A percentile compares a stretch with the other conserved stretches of the same genome.
phyloP scores from a whole-genome alignment of 1,139 yeast species.

The Kodamaea anthophila region DNA sequence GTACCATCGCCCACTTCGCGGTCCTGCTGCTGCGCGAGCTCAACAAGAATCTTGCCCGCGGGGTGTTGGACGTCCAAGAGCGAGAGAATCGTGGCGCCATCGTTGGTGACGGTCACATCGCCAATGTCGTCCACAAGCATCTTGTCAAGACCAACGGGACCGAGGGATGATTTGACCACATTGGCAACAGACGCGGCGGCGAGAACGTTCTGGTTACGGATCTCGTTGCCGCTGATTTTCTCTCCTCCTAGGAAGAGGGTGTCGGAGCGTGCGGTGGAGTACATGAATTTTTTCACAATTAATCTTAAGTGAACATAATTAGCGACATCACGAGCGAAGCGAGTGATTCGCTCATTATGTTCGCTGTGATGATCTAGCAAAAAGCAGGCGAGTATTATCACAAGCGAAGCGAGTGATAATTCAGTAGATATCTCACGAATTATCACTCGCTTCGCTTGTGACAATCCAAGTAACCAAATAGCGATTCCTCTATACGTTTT shows the following conservation, averaged over 20 bases:
- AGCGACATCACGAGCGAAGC: too few relatives aligned
- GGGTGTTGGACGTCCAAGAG: conserved; percentile 97
- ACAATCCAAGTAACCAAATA: too few relatives aligned
- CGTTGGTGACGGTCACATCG: conserved; percentile 97
- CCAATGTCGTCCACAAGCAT: conserved; percentile 99
- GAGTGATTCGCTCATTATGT: conserved; percentile 3
- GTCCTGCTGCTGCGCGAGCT: conserved; percentile 97
- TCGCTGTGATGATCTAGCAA: too few relatives aligned
- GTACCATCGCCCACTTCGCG: conserved; percentile 99
- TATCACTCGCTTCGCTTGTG: too few relatives aligned
- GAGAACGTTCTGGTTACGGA: conserved; percentile 89
- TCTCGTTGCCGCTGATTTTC: conserved; percentile 92
- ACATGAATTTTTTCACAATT: conserved; percentile 21
- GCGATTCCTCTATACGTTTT: too few relatives aligned
- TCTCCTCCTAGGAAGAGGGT: conserved; percentile 94
- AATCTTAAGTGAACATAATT: conserved; percentile 6
- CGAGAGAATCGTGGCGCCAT: conserved; percentile 93
- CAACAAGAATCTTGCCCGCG: conserved; percentile 95
- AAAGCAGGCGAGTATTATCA: too few relatives aligned
- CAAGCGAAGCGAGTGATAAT: too few relatives aligned
- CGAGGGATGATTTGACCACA: conserved; percentile 92
- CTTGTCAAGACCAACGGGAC: conserved; percentile 97
- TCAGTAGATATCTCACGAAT: too few relatives aligned
- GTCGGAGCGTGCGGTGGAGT: conserved; percentile 73
- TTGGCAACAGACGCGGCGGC: conserved; percentile 97